phyloP scores from a whole-genome alignment of 257 asterid species.

The Schizonepeta tenuifolia region DNA sequence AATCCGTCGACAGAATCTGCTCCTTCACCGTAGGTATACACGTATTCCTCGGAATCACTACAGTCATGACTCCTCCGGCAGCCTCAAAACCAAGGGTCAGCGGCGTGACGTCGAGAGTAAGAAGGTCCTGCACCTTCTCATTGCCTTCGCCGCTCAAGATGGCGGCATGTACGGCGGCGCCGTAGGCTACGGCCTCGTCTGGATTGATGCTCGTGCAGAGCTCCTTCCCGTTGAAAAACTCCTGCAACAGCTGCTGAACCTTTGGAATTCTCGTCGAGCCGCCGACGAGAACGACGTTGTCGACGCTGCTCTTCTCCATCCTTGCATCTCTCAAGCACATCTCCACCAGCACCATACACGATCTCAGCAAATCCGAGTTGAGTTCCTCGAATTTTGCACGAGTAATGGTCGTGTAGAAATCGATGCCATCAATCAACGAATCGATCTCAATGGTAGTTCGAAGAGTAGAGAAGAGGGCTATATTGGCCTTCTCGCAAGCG shows the following conservation, averaged over 20 bases:
- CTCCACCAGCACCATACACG: background rate
- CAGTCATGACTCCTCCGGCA: conserved; percentile 55
- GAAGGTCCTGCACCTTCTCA: conserved; percentile 30
- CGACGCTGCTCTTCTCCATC: background rate
- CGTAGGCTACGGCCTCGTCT: background rate
- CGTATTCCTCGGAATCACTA: conserved; percentile 47
- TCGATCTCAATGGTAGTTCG: background rate
- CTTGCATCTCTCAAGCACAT: background rate
- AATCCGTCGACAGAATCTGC: conserved; percentile 49
- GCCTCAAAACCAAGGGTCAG: conserved; percentile 50
- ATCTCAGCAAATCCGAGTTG: background rate
- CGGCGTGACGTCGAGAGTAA: conserved; percentile 50
- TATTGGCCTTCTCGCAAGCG: background rate
- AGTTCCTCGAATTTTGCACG: background rate
- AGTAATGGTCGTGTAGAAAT: background rate
- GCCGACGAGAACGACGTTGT: background rate
- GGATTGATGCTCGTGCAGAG: background rate
- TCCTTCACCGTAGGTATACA: conserved; percentile 51
- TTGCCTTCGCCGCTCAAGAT: background rate
- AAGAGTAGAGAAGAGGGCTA: background rate
- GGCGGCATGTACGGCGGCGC: background rate
- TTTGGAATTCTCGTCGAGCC: background rate
- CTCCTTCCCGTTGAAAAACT: background rate
- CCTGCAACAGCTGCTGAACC: background rate
- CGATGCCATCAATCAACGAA: background rate